Base-by-base conservation (phyloP, 108 stramenopile species). In the Cyclotella kingstonii region DNA sequence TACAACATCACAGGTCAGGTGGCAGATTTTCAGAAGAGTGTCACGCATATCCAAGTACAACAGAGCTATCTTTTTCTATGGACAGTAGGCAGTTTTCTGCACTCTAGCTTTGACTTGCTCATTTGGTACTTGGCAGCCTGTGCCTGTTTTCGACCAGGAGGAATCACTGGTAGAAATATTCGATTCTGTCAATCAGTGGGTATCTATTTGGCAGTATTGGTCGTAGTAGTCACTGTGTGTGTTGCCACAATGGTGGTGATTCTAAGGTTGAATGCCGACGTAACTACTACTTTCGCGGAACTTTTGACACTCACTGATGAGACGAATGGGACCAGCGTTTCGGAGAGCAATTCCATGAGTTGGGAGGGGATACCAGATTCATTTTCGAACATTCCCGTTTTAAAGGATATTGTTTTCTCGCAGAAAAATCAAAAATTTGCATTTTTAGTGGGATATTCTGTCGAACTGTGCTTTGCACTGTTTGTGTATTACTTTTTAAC, bases 101-200 rank as follows among this genome's bases (percentile, higher is more conserved):
- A 94, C 66, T 73, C 85, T 5, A 15, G 48, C 8, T 91, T 81
- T 62, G 88, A 90, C 44, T 54, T 86, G 48, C 23, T 57, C 8
- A 77, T 89, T 7, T 94, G 93, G 93, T 76, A 85, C 28, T 47
- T 91, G 52, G 56, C 86, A 10, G 87, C 89, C 14, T 94, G 89
- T 68, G 71, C 73, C 11, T 91, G 89, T 65, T 87, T 78, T 38
- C 55, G 75, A 19, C 76, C 73, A 8, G 85, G 85, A 42, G 81
- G 76, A 25, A 35, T 52, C 5, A 54, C 60, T 5, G 45, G 50
- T 40, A 36, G 23, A 19, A 46, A 27, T 36, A 60, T 27, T 28
- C 15, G 26, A 3, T 50, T 51, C 33, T 79, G 75, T 60, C 79
- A 59, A 40, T 73, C 58, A 19, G 60, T 66, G 54, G 88, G 71